These are phyloP conservation scores for Talaromyces wortmannii DNA, from an alignment of 495 filamentous ascomycete genomes.

Conservation along the genomic window DNA sequence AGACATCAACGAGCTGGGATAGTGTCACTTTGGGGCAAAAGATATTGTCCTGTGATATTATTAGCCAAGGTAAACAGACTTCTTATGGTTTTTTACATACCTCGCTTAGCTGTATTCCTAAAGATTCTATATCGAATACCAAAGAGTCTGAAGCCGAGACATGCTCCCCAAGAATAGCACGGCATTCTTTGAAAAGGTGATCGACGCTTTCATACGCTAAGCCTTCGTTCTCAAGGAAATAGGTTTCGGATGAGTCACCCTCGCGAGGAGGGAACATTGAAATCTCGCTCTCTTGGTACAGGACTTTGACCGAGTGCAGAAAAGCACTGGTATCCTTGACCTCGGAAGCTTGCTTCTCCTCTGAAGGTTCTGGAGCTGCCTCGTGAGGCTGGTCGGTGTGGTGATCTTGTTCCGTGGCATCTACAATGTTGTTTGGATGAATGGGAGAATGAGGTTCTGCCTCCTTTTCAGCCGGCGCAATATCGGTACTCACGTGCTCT, in stretches of 20 bases:
- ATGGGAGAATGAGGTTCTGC: too few species aligned
- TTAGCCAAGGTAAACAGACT: slow-evolving; percentile 18
- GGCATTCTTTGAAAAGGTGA: slow-evolving; percentile 57
- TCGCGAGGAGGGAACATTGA: slow-evolving; percentile 62
- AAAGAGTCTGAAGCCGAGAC: slow-evolving; percentile 63
- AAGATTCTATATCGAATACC: slow-evolving; percentile 55
- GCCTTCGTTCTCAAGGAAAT: slow-evolving; percentile 63
- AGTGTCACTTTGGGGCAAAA: slow-evolving; percentile 40
- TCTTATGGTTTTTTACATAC: slow-evolving; percentile 32
- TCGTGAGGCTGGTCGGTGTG: slow-evolving; percentile 7
- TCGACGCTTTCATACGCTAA: slow-evolving; percentile 50
- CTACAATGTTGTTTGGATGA: neutral
- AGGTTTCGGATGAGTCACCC: slow-evolving; percentile 60
- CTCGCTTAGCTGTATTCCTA: slow-evolving; percentile 68
- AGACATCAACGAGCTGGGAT: slow-evolving; percentile 49
- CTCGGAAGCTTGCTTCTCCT: slow-evolving; percentile 1
- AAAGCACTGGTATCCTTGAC: slow-evolving; percentile 8
- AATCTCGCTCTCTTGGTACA: slow-evolving; percentile 62
- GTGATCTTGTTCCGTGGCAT: slow-evolving; percentile 1
- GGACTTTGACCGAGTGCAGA: slow-evolving; percentile 49
- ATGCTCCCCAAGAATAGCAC: slow-evolving; percentile 59
- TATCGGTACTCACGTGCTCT: neutral
- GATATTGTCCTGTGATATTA: slow-evolving; percentile 33
- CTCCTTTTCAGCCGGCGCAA: neutral
- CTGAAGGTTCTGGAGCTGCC: neutral